Evolutionary conservation across 768 basidiomycete species (phyloP).

Genomic region (Lentinula aciculospora): DNA sequence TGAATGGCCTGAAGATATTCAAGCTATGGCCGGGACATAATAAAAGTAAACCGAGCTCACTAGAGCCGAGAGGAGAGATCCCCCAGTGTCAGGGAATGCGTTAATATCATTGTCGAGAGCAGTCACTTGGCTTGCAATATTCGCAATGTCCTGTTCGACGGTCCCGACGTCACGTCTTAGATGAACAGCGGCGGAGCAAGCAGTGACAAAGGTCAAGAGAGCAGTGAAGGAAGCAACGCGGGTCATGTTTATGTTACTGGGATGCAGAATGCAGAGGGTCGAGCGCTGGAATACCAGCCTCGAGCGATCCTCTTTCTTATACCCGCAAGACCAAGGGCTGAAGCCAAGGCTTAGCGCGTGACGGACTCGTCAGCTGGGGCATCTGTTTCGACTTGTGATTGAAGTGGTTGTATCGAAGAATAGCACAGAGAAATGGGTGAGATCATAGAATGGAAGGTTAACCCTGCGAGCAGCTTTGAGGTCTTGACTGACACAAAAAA

Average conservation of each 20-base stretch:
- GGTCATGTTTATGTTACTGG: background rate
- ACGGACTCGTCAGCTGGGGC: background rate
- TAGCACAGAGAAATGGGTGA: background rate
- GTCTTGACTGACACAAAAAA: background rate
- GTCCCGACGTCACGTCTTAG: slow-evolving; percentile 19
- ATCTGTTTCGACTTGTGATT: background rate
- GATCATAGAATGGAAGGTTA: background rate
- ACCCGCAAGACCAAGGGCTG: background rate
- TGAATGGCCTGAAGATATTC: slow-evolving; percentile 20
- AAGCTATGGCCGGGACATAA: background rate
- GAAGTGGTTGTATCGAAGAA: too few relatives aligned
- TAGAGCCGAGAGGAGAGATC: slow-evolving; percentile 1
- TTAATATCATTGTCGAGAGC: slow-evolving; percentile 24
- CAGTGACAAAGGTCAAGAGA: slow-evolving; percentile 20
- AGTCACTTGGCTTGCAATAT: slow-evolving; percentile 20
- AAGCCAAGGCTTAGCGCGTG: background rate
- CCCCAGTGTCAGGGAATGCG: slow-evolving; percentile 19
- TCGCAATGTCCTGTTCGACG: slow-evolving; percentile 23
- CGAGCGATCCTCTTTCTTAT: background rate
- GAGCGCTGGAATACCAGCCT: background rate
- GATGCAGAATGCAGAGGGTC: background rate
- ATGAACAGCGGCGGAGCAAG: slow-evolving; percentile 15
- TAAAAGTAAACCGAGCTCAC: background rate
- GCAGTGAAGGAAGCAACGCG: slow-evolving; percentile 11
- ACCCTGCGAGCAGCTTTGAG: background rate